These are phyloP conservation scores for Brasilioporus rufonigricans DNA, from an alignment of 768 basidiomycete species.

Conservation along the genomic window DNA sequence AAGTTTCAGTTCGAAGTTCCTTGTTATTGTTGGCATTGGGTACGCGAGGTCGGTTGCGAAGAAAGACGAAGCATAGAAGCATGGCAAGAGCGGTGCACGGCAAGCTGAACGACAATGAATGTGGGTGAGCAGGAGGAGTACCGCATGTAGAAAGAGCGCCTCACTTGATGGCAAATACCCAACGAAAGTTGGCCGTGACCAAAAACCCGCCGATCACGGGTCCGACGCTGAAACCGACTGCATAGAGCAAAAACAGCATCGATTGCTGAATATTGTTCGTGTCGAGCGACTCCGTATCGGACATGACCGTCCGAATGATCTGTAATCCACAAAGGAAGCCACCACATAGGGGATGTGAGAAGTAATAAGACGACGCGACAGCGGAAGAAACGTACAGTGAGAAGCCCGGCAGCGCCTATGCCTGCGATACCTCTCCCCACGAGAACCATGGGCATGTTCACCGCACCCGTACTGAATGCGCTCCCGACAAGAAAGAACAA, in stretches of 20 bases:
- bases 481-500: constrained; percentile 47
- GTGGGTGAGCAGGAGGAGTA: neutral
- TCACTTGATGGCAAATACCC: constrained; percentile 57
- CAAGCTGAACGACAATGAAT: constrained; percentile 29
- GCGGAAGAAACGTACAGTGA: constrained; percentile 24
- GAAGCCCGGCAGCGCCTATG: constrained; percentile 45
- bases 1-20: constrained; percentile 12
- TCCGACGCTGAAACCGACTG: constrained; percentile 41
- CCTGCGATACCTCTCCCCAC: constrained; percentile 49
- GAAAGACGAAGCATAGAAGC: constrained; percentile 39
- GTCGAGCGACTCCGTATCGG: constrained; percentile 43
- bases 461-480: constrained; percentile 44
- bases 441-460: constrained; percentile 45
- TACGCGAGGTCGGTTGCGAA: constrained; percentile 30
- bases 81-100: constrained; percentile 38
- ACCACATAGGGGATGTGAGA: neutral
- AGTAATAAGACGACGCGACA: neutral
- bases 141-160: constrained; percentile 4
- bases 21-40: constrained; percentile 18
- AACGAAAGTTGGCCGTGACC: constrained; percentile 42
- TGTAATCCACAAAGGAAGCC: neutral
- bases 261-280: constrained; percentile 42
- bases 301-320: constrained; percentile 43
- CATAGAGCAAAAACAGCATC: constrained; percentile 42
- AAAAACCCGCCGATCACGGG: constrained; percentile 44